phyloP scores from a whole-genome alignment of 2,329 filamentous ascomycete species.

The Botrytis byssoidea region DNA sequence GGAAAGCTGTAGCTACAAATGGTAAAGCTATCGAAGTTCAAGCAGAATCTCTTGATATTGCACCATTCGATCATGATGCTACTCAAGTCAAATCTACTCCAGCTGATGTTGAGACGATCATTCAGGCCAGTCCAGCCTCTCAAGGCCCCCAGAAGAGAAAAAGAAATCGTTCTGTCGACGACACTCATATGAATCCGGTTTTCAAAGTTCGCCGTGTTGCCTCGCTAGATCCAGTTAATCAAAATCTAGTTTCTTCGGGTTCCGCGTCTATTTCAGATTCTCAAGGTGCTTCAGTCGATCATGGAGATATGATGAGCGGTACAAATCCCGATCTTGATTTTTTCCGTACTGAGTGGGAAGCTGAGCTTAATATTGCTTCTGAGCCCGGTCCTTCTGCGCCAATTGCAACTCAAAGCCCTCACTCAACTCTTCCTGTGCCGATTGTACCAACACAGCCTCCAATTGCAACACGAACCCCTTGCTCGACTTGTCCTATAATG shows the following conservation, averaged over 20 bases:
- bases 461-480: not conserved
- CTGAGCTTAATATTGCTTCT: not conserved
- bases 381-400: not conserved
- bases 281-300: not conserved
- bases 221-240: not conserved
- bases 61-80: not conserved
- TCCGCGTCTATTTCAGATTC: not conserved
- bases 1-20: not conserved
- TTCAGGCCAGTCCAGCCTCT: not conserved
- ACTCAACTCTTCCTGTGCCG: not conserved
- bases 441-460: not conserved
- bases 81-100: not conserved
- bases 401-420: not conserved
- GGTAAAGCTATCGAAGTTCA: not conserved
- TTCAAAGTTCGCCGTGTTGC: constrained; percentile 42
- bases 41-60: not conserved
- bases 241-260: not conserved
- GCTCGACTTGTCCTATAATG: not conserved
- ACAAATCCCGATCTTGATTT: not conserved
- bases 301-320: not conserved
- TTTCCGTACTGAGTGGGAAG: not conserved
- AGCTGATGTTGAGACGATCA: not conserved
- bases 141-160: not conserved
- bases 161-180: not conserved
- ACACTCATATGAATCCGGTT: not conserved